Evolutionary conservation across 2,329 filamentous ascomycete genomes (phyloP).

Genomic region (Hymenoscyphus fructigenus): DNA sequence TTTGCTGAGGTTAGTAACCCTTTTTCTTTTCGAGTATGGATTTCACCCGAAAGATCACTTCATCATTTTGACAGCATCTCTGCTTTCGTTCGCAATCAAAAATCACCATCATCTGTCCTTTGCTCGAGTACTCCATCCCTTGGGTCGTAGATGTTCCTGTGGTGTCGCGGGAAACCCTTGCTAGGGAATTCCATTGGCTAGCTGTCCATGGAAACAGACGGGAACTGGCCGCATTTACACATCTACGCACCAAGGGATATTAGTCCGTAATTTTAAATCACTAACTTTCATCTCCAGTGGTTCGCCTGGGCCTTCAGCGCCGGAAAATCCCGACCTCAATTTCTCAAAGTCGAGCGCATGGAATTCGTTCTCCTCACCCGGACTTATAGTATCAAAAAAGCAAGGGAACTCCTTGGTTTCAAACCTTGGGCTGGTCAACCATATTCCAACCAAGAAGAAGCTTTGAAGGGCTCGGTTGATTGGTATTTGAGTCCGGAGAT

Average conservation of each 20-base stretch:
- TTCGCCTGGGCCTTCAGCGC: slow-evolving; percentile 20
- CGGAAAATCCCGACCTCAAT: slow-evolving; percentile 23
- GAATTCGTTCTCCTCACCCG: slow-evolving; percentile 28
- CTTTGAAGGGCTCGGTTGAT: slow-evolving; percentile 23
- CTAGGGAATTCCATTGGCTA: too few species aligned
- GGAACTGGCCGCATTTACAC: neutral
- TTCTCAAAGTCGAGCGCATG: slow-evolving; percentile 24
- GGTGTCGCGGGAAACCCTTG: too few species aligned
- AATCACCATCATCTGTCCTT: neutral
- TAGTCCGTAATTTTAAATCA: neutral
- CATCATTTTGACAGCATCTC: neutral
- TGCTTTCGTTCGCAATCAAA: neutral
- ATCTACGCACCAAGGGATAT: too few species aligned
- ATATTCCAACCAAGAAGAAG: slow-evolving; percentile 24
- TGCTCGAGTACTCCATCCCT: neutral
- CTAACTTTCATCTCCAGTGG: slow-evolving; percentile 8
- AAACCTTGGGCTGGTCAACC: slow-evolving; percentile 24
- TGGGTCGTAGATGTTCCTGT: neutral
- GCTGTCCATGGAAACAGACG: neutral
- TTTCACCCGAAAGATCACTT: neutral
- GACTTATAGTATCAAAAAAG: slow-evolving; percentile 27
- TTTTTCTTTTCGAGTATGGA: neutral
- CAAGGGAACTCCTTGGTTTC: slow-evolving; percentile 22
- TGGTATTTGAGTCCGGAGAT: slow-evolving; percentile 24
- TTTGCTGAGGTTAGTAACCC: slow-evolving; percentile 17